Base-by-base conservation (phyloP, 2,329 filamentous ascomycete species). In the Herpotrichia juniperi region DNA sequence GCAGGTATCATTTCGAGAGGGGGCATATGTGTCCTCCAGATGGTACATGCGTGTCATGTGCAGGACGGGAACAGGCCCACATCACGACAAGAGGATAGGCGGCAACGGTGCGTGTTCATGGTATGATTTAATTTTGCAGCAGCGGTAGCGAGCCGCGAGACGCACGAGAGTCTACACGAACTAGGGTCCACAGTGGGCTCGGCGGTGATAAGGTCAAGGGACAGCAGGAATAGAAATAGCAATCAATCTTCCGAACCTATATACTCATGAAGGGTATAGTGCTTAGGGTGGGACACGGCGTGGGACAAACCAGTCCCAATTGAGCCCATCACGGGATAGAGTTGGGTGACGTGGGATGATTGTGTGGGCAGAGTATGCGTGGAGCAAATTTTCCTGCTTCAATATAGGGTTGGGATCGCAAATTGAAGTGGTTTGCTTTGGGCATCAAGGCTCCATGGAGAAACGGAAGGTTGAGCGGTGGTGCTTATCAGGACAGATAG, bases 391-490 rank as follows among this genome's bases (percentile, higher is more conserved):
- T 51, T 59, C 31, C 50, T 51, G 56, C 59, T 40, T 25, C 37
- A 40, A 59, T 57, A 50, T 62, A 31, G 30, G 26, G 46, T 51
- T 47, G 49, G 51, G 46, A 30, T 21, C 32, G 30, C 52, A 59
- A 42, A 56, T 63, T 59, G 51, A 42, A 19, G 25, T 39, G 49
- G 42, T 37, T 59, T 37, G 42, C 32, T 39, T 62, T 58, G 60
- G 56, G 53, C 51, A 59, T 54, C 53, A 57, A 53, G 19, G n/a
- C 42, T 46, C 48, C 46, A 52, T 57, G 50, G 53, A 46, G 46
- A 47, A 54, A 56, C 42, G 51, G 51, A 53, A 51, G 50, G 31
- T 40, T 51, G 40, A 42, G 42, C 26, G 14, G 32, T 16, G 14
- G 21, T 22, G 44, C 53, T 37, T 47, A 51, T 55, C 35, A 26